A percentile compares a stretch with the other conserved stretches of the same genome.
Evolutionary conservation across 176 grass and related monocot species (phyloP).

Genomic region (Oryza longistaminata): DNA sequence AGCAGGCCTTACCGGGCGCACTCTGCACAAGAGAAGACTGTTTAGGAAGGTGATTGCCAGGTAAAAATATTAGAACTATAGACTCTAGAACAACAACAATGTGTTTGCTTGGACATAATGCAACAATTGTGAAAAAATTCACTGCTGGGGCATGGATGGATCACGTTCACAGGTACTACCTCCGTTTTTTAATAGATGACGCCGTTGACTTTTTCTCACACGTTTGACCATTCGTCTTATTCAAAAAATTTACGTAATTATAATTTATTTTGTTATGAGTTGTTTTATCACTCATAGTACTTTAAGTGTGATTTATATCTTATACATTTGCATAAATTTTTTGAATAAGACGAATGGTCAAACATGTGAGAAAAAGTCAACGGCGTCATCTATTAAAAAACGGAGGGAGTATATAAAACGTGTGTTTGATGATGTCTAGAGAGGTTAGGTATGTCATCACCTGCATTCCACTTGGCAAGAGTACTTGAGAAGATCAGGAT

Average conservation of each 20-base stretch:
- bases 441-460: conserved; percentile 35
- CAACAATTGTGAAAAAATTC: no score
- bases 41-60: conserved; percentile 26
- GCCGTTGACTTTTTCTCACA: no score
- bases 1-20: conserved; percentile 60
- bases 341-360: no score
- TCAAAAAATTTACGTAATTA: no score
- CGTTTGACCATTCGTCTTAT: no score
- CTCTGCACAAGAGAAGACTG: conserved; percentile 44
- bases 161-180: background rate
- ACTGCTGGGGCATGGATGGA: background rate
- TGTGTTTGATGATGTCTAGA: background rate
- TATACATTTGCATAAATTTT: no score
- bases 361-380: no score
- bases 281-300: no score
- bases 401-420: background rate
- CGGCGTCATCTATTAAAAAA: no score
- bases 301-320: no score
- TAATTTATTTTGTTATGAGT: no score
- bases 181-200: no score
- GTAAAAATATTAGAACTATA: background rate
- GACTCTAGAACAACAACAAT: background rate
- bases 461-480: conserved; percentile 91
- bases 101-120: background rate
- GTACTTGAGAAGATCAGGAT: conserved; percentile 87